Percentiles rank a stretch among this genome's conserved stretches.
Evolutionary conservation across 2,329 filamentous ascomycete species (phyloP).

Genomic region (Leptosphaerulina australis): DNA sequence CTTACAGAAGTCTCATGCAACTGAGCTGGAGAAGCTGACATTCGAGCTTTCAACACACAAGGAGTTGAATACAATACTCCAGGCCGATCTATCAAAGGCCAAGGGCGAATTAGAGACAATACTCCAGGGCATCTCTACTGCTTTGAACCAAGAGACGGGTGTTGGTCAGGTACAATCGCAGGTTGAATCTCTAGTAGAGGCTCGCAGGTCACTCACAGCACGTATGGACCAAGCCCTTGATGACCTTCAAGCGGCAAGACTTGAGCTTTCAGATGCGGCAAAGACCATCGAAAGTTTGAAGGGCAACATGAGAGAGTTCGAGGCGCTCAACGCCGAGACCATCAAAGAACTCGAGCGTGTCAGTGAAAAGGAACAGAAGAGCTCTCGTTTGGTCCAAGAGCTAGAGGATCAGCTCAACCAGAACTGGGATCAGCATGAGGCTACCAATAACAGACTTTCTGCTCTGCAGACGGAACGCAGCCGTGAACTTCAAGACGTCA

Average conservation of each 20-base stretch:
- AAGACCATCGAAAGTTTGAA: constrained; percentile 50
- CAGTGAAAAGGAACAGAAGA: constrained; percentile 79
- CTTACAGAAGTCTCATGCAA: constrained; percentile 60
- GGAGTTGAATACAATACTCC: constrained; percentile 47
- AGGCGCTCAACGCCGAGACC: constrained; percentile 59
- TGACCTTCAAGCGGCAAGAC: constrained; percentile 51
- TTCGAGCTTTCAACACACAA: constrained; percentile 43
- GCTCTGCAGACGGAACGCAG: constrained; percentile 60
- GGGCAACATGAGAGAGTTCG: constrained; percentile 53
- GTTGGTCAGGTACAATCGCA: constrained; percentile 50
- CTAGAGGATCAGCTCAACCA: constrained; percentile 94
- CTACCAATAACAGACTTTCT: constrained; percentile 83
- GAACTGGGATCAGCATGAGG: constrained; percentile 92
- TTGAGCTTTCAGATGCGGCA: constrained; percentile 51
- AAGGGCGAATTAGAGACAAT: constrained; percentile 66
- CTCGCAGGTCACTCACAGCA: constrained; percentile 52
- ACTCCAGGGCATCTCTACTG: constrained; percentile 65
- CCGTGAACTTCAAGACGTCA: constrained; percentile 50
- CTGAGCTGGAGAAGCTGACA: constrained; percentile 58
- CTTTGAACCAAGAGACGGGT: constrained; percentile 67
- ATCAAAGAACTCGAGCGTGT: constrained; percentile 64
- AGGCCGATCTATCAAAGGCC: constrained; percentile 65
- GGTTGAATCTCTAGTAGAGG: constrained; percentile 52
- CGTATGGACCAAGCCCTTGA: constrained; percentile 52
- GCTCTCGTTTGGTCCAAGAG: constrained; percentile 88